Evolutionary conservation across 1,284 basidiomycete genomes (phyloP), one percentile per base, ranked within the genome.

Genomic region (Ganoderma multipileum): DNA sequence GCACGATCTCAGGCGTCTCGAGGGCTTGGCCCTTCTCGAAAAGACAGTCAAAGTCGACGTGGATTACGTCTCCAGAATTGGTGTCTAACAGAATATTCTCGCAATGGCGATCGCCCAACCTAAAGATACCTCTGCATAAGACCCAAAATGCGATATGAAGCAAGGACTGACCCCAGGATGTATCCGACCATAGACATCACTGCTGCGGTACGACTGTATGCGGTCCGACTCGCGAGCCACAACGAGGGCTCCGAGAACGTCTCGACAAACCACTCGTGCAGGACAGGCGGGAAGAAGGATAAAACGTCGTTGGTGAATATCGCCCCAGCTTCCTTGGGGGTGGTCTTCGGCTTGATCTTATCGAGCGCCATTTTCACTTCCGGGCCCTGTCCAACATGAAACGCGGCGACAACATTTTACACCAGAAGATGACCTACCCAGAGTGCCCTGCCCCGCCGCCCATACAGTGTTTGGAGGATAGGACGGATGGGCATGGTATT

Each of bases 151-250:
- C 59, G n/a, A 9, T 79, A 26, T 16, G 5, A 0, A 26, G n/a
- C 11, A n/a, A 42, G 12, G 7, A 20, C 89, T 70, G 71, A 97
- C 95, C 97, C 98, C 11, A 99, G 84, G 42, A 99, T 97, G 75
- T 95, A 98, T 26, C 98, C 98, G 33, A 99, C 95, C 93, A 99
- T 99, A 3, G 95, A 98, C 94, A 99, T 99, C 61, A 99, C 98
- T 0, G 98, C 98, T 0, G 93, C 88, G 0, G 98, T 99, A 55
- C 97, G 87, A 18, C 90, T 92, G 78, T 97, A 99, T 2, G 91
- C 87, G 69, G 95, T 83, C 33, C 98, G 90, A 77, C 94, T 95
- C 2, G 92, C 89, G 38, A 99, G 86, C 98, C 98, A 99, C 0
- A 95, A 93, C 0, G 94, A 92, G 0, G 98, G 97, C 76, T 99